phyloP scores from a whole-genome alignment of 768 basidiomycete genomes.

The Leccinum ochraceum region DNA sequence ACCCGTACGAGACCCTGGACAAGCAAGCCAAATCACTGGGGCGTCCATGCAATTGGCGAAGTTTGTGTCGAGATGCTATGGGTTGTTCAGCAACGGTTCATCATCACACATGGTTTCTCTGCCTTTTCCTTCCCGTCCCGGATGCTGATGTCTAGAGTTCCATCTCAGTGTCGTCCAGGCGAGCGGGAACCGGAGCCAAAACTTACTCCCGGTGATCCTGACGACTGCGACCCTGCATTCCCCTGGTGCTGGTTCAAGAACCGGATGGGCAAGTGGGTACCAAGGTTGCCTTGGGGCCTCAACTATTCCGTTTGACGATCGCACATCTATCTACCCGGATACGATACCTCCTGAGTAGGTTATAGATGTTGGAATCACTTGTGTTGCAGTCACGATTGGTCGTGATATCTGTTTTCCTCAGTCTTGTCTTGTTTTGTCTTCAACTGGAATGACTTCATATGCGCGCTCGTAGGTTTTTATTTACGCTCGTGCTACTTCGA shows the following conservation, averaged over 20 bases:
- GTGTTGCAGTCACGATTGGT: conserved; percentile 1
- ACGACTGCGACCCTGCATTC: conserved; percentile 23
- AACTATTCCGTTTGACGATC: conserved; percentile 13
- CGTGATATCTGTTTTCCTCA: not conserved
- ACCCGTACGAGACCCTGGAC: conserved; percentile 89
- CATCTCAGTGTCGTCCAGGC: conserved; percentile 39
- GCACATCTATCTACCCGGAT: conserved; percentile 10
- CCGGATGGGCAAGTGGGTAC: conserved; percentile 19
- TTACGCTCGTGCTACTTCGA: not conserved
- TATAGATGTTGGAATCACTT: conserved; percentile 7
- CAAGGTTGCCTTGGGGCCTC: conserved; percentile 28
- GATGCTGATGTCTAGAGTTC: conserved; percentile 51
- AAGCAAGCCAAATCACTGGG: conserved; percentile 69
- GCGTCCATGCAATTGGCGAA: conserved; percentile 89
- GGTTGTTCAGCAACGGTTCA: conserved; percentile 72
- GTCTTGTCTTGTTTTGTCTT: conserved; percentile 14
- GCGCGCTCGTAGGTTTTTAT: no score
- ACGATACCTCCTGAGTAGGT: conserved; percentile 18
- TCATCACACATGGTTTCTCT: conserved; percentile 80
- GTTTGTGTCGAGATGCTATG: conserved; percentile 95
- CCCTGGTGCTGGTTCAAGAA: conserved; percentile 30
- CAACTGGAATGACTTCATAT: conserved; percentile 10
- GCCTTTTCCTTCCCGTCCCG: conserved; percentile 83
- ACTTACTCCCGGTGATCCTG: conserved; percentile 37
- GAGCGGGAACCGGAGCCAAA: conserved; percentile 27